Evolutionary conservation across 257 asterid species (phyloP).

Genomic region (Fraxinus excelsior): DNA sequence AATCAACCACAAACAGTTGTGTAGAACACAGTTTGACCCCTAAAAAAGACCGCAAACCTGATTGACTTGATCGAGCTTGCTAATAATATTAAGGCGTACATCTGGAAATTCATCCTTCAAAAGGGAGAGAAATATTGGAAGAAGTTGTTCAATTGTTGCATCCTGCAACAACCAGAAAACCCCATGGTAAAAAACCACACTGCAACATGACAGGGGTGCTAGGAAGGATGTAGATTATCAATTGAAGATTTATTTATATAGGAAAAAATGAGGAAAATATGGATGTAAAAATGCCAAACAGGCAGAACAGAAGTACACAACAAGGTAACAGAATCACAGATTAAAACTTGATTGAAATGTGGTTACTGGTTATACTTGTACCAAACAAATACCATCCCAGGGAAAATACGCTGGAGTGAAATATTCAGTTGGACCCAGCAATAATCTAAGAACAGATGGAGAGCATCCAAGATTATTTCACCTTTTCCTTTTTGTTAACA

Average conservation of each 20-base stretch:
- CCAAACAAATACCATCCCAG: not conserved
- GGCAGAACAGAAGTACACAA: not conserved
- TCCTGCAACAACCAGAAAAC: constrained; percentile 51
- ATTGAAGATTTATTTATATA: not conserved
- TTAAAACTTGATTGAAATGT: not conserved
- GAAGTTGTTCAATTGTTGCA: constrained; percentile 86
- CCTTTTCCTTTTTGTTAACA: not conserved
- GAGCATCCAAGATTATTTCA: not conserved
- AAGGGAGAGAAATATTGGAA: constrained; percentile 87
- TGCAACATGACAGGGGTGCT: not conserved
- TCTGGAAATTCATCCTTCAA: constrained; percentile 90
- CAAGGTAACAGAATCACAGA: not conserved
- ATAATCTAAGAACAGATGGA: not conserved
- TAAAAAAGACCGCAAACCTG: constrained; percentile 45
- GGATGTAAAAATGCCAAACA: not conserved
- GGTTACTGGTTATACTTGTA: not conserved
- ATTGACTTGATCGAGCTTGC: constrained; percentile 92
- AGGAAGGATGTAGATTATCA: not conserved
- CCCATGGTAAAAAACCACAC: not conserved
- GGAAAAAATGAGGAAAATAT: not conserved
- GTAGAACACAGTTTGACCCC: not conserved
- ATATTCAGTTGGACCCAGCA: not conserved
- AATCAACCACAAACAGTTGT: not conserved
- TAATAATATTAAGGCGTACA: constrained; percentile 81
- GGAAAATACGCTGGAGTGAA: not conserved